Evolutionary conservation across 83 land plant genomes (phyloP), one percentile per base, ranked within the genome.

Genomic region (Isoetes engelmannii): DNA sequence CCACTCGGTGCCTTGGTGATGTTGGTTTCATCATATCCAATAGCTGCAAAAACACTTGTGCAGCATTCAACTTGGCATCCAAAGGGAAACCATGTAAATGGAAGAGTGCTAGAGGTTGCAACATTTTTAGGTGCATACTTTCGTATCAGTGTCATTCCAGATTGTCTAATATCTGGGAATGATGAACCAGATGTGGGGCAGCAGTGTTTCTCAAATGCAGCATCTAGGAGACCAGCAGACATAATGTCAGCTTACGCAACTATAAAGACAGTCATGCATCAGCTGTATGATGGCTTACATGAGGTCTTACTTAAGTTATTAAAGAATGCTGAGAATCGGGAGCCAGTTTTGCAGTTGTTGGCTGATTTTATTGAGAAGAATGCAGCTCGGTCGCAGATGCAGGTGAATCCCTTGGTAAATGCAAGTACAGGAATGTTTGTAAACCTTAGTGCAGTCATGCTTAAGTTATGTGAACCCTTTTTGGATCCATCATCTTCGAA

Each of bases 351-450:
- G 47, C 80, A 84, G 48, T 94, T 72, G 80, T 74, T 94, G 65
- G 96, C 88, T 43, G 96, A 81, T 69, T 72, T 88, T 5, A 88
- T 94, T 46, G 81, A 81, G 57, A 86, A 74, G 81, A 94, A 94
- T 74, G 69, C 88, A 10, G 80, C 80, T 59, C 83, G 99, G 70
- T 85, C 85, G 53, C 82, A 85, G 49, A 77, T 94, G 37, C 96
- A 94, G 96, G 87, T 88, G 53, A 87, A 94, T 65, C 87, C 87
- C 61, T 63, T 90, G 45, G 67, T 75, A 10, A 83, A 82, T 84
- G 99, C 96, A 55, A 90, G 97, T 78, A 72, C 84, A 42, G 99
- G 93, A 58, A 83, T 79, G 83, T 94, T 94, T 82, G 84, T 94
- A 18, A 88, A 82, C 61, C 84, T 94, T 45, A 90, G 97, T 72